phyloP scores from a whole-genome alignment of 352 stramenopile species.

The Phytophthora boehmeriae region DNA sequence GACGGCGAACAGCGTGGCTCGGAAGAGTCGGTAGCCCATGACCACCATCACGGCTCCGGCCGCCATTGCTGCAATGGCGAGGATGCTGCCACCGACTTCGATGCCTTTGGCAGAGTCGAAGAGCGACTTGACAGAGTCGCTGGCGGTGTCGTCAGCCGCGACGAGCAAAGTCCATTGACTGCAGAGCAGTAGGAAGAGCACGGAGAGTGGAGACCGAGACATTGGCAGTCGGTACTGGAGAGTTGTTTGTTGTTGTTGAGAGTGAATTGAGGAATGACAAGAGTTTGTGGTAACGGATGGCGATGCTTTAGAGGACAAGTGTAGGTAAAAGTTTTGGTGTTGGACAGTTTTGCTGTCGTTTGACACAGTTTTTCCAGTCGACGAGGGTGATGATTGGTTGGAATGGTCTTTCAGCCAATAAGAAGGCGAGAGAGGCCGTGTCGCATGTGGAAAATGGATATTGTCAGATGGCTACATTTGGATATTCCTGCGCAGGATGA shows the following conservation, averaged over 20 bases:
- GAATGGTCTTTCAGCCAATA: background rate
- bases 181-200: slow-evolving; percentile 32
- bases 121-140: slow-evolving; percentile 44
- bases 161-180: slow-evolving; percentile 19
- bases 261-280: slow-evolving; percentile 38
- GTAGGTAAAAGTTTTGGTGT: slow-evolving; percentile 4
- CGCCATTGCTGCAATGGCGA: slow-evolving; percentile 41
- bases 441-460: background rate
- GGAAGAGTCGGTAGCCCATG: slow-evolving; percentile 72
- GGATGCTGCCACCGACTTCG: slow-evolving; percentile 40
- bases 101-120: slow-evolving; percentile 47
- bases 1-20: slow-evolving; percentile 52
- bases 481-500: background rate
- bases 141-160: slow-evolving; percentile 28
- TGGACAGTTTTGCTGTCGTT: background rate
- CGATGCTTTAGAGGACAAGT: background rate
- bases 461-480: slow-evolving; percentile 2
- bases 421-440: background rate
- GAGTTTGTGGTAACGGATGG: slow-evolving; percentile 6
- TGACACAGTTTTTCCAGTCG: background rate
- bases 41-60: slow-evolving; percentile 32
- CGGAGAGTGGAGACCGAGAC: slow-evolving; percentile 15
- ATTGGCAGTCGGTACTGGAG: no score
- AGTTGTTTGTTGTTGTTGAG: slow-evolving; percentile 1
- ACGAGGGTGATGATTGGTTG: background rate